These are phyloP conservation scores for Physcomitrium patens DNA, from an alignment of 225 moss, liverwort and hornwort genomes.

Conservation along the genomic window DNA sequence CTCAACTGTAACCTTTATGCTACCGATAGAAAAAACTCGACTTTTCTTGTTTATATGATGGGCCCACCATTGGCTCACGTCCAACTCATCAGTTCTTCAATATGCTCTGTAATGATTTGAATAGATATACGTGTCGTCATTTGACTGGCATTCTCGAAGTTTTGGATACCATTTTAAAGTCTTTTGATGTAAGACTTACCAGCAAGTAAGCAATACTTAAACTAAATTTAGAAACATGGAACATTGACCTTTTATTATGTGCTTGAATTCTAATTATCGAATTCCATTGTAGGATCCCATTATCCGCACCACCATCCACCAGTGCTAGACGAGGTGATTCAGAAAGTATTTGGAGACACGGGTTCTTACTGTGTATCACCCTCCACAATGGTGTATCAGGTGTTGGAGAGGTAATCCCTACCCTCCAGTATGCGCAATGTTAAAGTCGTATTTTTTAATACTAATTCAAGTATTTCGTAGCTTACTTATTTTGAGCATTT, in stretches of 20 bases:
- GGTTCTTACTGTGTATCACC: constrained; percentile 66
- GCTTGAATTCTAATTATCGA: constrained; percentile 9
- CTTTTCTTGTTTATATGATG: background rate
- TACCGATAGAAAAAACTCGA: background rate
- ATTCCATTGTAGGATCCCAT: constrained; percentile 57
- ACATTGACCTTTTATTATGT: constrained; percentile 7
- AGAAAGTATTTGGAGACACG: constrained; percentile 54
- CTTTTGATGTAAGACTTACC: background rate
- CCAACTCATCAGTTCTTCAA: constrained; percentile 7
- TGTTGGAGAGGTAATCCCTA: constrained; percentile 78
- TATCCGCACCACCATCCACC: constrained; percentile 73
- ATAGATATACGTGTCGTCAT: background rate
- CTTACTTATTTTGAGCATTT: background rate
- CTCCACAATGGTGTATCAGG: constrained; percentile 68
- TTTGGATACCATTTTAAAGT: background rate
- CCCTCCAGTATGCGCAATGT: background rate
- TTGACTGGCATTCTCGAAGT: background rate
- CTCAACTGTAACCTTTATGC: background rate
- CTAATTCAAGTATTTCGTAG: constrained; percentile 15
- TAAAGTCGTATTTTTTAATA: background rate
- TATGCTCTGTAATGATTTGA: background rate
- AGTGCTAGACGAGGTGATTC: constrained; percentile 23
- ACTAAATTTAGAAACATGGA: constrained; percentile 9
- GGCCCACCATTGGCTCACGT: background rate
- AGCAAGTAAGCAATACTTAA: background rate